Evolutionary conservation across 805 yeast genomes (phyloP), one percentile per base, ranked within the genome.

Genomic region (Vanderwaltozyma tropicalis): DNA sequence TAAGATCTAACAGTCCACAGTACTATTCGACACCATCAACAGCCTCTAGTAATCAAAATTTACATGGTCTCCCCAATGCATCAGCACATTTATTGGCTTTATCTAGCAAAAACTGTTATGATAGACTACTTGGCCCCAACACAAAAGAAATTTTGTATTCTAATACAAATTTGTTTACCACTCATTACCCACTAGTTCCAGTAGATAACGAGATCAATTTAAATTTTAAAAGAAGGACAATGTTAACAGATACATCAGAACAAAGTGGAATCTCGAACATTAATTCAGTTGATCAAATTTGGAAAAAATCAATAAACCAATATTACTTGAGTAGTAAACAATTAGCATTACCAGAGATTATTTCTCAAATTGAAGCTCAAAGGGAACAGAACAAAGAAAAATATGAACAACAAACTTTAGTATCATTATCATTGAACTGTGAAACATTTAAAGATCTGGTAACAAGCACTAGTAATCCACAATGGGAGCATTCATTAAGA

Each of bases 291-390:
- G n/a, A n/a, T n/a, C n/a, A n/a, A n/a, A n/a, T 28, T 8, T 22
- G 28, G 25, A 83, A 78, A 47, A 62, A 69, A 20, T 51, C 65
- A 3, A 78, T 78, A 21, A 80, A 81, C 53, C 92, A 81, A 53
- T 80, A 77, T 50, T 72, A 72, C 50, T 60, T 82, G 28, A 86
- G 86, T 1, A 66, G 62, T 41, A 61, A 53, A 47, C 33, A 60
- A 57, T 26, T 39, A 11, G 67, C 76, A 14, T 76, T 71, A 39
- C 88, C 94, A 0, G 81, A 79, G 35, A 74, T 77, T 8, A 64
- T 72, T n/a, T n/a, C n/a, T n/a, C n/a, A n/a, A n/a, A n/a, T n/a
- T n/a, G n/a, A n/a, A n/a, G n/a, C n/a, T n/a, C n/a, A n/a, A n/a
- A n/a, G n/a, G 22, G 64, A 36, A 3, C 35, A 13, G 5, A 32